Conservation (phyloP, 75 land plant genomes). For the Picea sitchensis region DNA sequence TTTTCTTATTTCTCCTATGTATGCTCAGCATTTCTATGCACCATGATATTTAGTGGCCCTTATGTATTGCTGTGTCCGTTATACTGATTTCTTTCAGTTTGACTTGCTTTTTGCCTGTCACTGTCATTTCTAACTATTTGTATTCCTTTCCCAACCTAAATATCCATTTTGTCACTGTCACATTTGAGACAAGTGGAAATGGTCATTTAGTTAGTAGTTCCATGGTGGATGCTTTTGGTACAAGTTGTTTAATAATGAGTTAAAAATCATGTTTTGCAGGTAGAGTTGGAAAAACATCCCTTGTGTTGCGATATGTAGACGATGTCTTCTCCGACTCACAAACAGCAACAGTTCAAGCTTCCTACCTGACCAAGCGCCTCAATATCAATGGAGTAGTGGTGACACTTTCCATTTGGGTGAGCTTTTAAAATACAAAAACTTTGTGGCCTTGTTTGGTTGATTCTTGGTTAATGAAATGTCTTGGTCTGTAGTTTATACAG, state of each 20-base stretch:
- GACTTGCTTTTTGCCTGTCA: not conserved
- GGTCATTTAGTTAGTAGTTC: not conserved
- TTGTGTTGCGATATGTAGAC: constrained; percentile 47
- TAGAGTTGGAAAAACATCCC: constrained; percentile 55
- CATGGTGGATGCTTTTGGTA: not conserved
- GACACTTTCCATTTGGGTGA: constrained; percentile 48
- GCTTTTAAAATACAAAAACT: constrained; percentile 3
- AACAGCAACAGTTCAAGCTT: constrained; percentile 49
- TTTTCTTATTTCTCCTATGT: not conserved
- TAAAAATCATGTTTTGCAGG: constrained; percentile 20
- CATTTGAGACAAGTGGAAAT: not conserved
- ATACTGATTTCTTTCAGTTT: not conserved
- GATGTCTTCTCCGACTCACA: constrained; percentile 52
- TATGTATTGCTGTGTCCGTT: not conserved
- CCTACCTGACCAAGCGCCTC: constrained; percentile 52
- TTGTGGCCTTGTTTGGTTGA: not conserved
- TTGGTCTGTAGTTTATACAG: not conserved
- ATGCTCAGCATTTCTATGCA: not conserved
- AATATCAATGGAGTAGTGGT: constrained; percentile 32
- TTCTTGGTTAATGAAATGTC: not conserved
- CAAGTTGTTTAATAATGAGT: not conserved
- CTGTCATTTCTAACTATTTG: not conserved
- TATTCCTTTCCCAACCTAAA: not conserved
- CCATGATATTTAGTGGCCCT: too few relatives aligned
- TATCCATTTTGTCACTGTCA: not conserved